Conservation (phyloP, 768 basidiomycete genomes). For the Lentinula sp. region DNA sequence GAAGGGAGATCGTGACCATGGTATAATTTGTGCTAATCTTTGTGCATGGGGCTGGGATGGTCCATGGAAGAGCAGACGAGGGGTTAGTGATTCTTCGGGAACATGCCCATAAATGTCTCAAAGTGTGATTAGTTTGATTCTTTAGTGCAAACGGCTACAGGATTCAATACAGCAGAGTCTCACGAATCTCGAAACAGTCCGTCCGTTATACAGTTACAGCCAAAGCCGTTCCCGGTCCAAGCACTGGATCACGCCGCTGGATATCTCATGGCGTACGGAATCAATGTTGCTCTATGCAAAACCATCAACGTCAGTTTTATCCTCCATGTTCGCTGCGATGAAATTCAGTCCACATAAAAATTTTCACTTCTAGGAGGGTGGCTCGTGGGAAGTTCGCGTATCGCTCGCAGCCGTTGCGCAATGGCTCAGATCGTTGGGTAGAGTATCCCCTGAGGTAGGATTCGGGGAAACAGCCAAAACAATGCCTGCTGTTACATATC, state of each 20-base stretch:
- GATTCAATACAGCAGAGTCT: conserved; percentile 55
- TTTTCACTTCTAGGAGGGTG: conserved; percentile 39
- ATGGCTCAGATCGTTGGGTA: conserved; percentile 53
- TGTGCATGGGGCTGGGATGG: conserved; percentile 55
- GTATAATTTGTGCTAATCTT: conserved; percentile 49
- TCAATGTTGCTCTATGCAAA: conserved; percentile 48
- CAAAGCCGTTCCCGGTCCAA: conserved; percentile 46
- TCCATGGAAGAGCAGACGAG: conserved; percentile 47
- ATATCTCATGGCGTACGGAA: conserved; percentile 53
- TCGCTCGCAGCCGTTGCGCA: conserved; percentile 51
- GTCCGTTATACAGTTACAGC: neutral
- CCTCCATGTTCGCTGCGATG: neutral
- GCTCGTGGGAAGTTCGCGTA: conserved; percentile 55
- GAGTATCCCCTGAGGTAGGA: conserved; percentile 29
- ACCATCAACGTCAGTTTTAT: conserved; percentile 36
- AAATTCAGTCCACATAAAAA: neutral
- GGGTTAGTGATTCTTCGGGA: conserved; percentile 26
- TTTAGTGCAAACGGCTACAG: conserved; percentile 55
- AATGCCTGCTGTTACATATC: conserved; percentile 28
- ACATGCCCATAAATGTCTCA: neutral
- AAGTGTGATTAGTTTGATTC: conserved; percentile 53
- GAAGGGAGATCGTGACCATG: conserved; percentile 21
- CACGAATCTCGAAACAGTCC: conserved; percentile 20
- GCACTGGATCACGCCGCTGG: conserved; percentile 56
- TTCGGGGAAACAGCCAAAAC: conserved; percentile 31